These are phyloP conservation scores for Phialophora chinensis DNA, from an alignment of 2,329 filamentous ascomycete genomes.

Conservation along the genomic window DNA sequence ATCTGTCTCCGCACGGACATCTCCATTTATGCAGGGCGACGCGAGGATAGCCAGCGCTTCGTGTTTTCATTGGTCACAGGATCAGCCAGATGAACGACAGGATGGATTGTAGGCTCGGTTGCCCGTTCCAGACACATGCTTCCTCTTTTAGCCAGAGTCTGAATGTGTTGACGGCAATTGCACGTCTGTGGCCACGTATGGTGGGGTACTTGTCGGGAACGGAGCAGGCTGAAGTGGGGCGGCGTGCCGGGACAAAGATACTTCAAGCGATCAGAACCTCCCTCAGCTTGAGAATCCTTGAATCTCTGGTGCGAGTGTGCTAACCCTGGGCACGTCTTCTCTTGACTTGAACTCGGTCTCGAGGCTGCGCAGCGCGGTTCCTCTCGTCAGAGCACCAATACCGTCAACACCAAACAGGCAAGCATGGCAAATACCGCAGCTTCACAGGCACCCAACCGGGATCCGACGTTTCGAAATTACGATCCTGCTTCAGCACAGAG, in stretches of 20 bases:
- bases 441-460: slow-evolving; percentile 28
- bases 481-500: slow-evolving; percentile 50
- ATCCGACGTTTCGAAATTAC: slow-evolving; percentile 57
- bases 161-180: too few relatives aligned
- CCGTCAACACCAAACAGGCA: background rate
- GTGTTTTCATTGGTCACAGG: background rate
- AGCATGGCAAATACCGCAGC: slow-evolving; percentile 18
- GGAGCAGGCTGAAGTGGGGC: background rate
- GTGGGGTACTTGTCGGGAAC: background rate
- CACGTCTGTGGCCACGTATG: background rate
- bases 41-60: background rate
- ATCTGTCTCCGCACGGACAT: background rate
- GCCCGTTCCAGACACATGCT: background rate
- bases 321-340: background rate
- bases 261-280: background rate
- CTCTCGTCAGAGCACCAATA: background rate
- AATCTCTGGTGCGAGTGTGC: background rate
- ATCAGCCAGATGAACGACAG: background rate
- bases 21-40: background rate
- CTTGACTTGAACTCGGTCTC: background rate
- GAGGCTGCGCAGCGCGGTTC: background rate
- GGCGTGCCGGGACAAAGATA: background rate
- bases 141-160: background rate
- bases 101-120: background rate
- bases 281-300: background rate